Conservation (phyloP, 768 basidiomycete species). For the Dacryopinax spathularia region DNA sequence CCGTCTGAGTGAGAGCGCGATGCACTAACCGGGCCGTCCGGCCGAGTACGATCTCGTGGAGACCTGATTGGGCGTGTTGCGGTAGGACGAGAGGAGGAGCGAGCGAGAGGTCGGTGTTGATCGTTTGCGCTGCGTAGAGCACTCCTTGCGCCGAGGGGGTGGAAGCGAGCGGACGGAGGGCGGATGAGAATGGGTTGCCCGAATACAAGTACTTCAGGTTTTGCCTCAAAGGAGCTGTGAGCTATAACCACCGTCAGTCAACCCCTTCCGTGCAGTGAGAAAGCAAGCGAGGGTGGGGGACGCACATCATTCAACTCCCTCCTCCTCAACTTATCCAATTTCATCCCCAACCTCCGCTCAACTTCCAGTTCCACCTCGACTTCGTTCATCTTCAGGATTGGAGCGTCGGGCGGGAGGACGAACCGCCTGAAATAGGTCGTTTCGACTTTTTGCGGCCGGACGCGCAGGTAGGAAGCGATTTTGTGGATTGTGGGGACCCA, state of each 20-base stretch:
- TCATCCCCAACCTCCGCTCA: neutral
- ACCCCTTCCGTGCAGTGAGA: neutral
- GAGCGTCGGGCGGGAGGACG: neutral
- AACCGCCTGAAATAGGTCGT: neutral
- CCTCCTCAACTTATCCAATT: neutral
- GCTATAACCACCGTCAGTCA: neutral
- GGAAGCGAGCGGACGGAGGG: neutral
- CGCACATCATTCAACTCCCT: neutral
- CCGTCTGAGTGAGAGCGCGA: neutral
- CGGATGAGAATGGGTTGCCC: neutral
- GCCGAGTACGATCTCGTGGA: neutral
- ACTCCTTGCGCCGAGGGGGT: neutral
- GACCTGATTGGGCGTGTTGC: neutral
- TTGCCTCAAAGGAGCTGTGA: neutral
- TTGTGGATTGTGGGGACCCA: neutral
- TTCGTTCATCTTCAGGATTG: neutral
- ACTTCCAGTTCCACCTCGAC: neutral
- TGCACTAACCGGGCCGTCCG: neutral
- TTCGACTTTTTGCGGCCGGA: neutral
- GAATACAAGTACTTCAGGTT: neutral
- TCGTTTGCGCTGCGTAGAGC: neutral
- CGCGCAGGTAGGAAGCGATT: neutral
- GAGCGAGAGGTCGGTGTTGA: slow-evolving; percentile 1
- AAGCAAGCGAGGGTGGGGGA: neutral
- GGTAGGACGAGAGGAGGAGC: neutral